Percentiles rank a stretch among this genome's conserved stretches.
Conservation (phyloP, 225 moss, liverwort and hornwort species). For the Rhytidiadelphus loreus region DNA sequence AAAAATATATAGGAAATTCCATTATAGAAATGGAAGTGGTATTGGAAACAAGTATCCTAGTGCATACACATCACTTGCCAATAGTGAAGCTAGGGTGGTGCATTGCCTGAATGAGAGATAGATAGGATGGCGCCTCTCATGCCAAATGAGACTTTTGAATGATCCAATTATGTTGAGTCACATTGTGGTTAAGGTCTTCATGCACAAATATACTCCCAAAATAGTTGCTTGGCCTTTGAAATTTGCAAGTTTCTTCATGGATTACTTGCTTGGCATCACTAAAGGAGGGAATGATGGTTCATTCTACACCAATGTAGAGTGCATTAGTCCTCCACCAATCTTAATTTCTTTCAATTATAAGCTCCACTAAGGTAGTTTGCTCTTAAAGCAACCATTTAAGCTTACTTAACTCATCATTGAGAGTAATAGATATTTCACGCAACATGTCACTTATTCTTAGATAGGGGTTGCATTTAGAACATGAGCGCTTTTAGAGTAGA, state of each 20-base stretch:
- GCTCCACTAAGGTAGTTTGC: too few species aligned
- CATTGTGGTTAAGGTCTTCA: fast-evolving
- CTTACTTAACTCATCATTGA: too few species aligned
- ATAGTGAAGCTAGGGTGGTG: fast-evolving
- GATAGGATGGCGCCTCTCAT: background rate
- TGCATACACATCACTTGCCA: fast-evolving
- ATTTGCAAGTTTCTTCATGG: fast-evolving
- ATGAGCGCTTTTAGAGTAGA: too few species aligned
- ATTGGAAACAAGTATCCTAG: background rate
- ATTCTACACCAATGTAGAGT: fast-evolving
- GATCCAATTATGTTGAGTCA: fast-evolving
- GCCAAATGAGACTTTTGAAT: background rate
- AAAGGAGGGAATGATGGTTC: background rate
- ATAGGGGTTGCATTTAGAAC: too few species aligned
- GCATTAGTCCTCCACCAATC: background rate
- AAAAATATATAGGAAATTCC: background rate
- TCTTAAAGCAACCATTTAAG: too few species aligned
- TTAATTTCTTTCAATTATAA: background rate
- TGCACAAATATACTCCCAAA: fast-evolving
- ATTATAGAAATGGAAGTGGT: too few species aligned
- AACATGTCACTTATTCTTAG: too few species aligned
- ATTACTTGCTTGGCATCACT: background rate
- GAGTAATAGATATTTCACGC: too few species aligned
- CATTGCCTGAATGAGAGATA: fast-evolving
- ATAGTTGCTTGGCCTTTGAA: background rate